Percentiles rank a stretch among this genome's conserved stretches.
phyloP scores from a whole-genome alignment of 208 protist genomes.

The Trypanosomatidae sp. region DNA sequence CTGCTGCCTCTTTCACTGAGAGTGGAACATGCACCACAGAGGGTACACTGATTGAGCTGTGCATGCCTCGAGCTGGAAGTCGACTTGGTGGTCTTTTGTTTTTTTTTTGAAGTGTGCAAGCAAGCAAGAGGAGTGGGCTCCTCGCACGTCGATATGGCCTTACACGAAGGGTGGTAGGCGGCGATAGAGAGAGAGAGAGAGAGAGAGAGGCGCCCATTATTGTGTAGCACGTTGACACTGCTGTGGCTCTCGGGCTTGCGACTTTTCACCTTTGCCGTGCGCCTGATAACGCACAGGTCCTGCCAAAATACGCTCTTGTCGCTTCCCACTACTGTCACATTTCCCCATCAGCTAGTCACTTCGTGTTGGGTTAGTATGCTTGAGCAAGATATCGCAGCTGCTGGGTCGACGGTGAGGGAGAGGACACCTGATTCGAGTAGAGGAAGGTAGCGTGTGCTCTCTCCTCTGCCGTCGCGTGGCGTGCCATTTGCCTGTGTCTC shows the following conservation, averaged over 20 bases:
- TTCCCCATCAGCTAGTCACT: conserved; percentile 1
- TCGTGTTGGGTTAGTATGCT: conserved; percentile 43
- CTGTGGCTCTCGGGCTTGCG: neutral
- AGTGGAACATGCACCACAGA: neutral
- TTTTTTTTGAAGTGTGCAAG: neutral
- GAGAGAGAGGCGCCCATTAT: neutral
- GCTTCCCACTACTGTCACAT: conserved; percentile 30
- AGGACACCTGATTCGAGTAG: neutral
- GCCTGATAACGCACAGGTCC: no score
- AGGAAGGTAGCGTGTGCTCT: neutral
- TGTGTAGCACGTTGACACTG: neutral
- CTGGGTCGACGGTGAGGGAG: neutral
- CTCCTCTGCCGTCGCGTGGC: neutral
- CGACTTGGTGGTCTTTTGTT: neutral
- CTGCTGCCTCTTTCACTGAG: neutral
- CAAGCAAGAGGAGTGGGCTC: neutral
- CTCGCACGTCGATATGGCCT: neutral
- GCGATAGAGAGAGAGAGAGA: neutral
- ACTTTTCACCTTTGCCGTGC: neutral
- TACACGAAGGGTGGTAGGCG: neutral
- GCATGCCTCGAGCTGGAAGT: neutral
- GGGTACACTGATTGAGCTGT: neutral
- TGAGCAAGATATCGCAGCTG: conserved; percentile 2
- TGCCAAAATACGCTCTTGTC: conserved; percentile 24
- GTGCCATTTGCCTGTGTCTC: neutral